Percentiles rank a stretch among this genome's conserved stretches.
These are phyloP conservation scores for Lactifluus volemus DNA, from an alignment of 768 basidiomycete genomes.

Conservation along the genomic window DNA sequence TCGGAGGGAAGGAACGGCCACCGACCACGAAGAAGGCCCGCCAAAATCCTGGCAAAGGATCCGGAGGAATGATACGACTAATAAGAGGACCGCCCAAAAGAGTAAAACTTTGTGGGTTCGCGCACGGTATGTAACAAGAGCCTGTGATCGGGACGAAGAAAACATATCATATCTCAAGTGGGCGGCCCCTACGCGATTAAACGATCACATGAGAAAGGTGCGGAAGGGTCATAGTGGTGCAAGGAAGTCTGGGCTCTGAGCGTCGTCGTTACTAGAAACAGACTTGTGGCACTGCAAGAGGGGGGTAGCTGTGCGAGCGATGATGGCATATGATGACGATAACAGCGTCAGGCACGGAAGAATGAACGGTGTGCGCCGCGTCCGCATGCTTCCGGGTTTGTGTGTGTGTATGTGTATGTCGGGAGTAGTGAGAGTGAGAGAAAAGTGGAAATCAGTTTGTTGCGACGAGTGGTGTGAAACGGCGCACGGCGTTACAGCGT, in stretches of 20 bases:
- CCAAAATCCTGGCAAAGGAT: neutral
- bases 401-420: too few species aligned
- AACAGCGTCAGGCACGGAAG: constrained; percentile 5
- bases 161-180: neutral
- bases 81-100: neutral
- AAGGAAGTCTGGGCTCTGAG: neutral
- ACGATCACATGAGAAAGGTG: neutral
- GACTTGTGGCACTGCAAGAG: neutral
- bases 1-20: neutral
- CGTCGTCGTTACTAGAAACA: neutral
- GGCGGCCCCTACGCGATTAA: constrained; percentile 7
- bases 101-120: neutral
- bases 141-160: neutral
- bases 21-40: neutral
- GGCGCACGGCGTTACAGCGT: neutral
- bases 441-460: neutral
- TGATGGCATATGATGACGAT: constrained; percentile 6
- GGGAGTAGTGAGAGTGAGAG: neutral
- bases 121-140: constrained; percentile 2
- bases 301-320: neutral
- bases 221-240: neutral
- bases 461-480: neutral
- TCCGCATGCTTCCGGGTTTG: neutral
- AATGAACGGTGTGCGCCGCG: neutral
- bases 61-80: neutral